Base-by-base conservation (phyloP, 768 basidiomycete species). In the Russula vinacea region DNA sequence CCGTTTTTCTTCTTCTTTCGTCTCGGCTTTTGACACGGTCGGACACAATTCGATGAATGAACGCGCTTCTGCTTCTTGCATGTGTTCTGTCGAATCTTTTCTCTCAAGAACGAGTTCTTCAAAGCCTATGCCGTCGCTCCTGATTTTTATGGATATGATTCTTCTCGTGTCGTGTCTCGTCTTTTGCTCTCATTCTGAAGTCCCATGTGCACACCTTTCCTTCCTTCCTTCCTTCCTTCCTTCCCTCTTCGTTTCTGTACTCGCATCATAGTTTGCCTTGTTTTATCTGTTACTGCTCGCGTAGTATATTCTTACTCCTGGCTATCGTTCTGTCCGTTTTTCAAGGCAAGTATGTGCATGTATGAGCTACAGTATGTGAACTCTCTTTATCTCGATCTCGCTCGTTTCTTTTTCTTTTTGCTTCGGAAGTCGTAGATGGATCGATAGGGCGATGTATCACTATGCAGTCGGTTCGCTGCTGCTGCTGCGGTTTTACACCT, bases 281-380 rank as follows among this genome's bases (percentile, higher is more conserved):
- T 29, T 9, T 24, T 53, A 14, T 35, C 1, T 35, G 33, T 11
- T 11, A 11, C 33, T 3, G 33, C 33, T 33, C 4, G 35, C 37
- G 52, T 53, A 53, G 53, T 54, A 39, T 55, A 39, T 55, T 22
- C 8, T 22, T 50, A 24, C 11, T 24, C 14, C 13, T 39, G 29
- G 19, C 14, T 55, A 55, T 39, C 35, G 22, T 55, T 22, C 10
- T 6, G 19, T 53, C 19, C 17, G 29, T 19, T 16, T 47, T 47
- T 50, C 2, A 51, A 52, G 32, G 51, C 51, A 22, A 35, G 14
- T 35, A 26, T 10, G 44, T 26, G 26, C 49, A 50, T 32, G 29
- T 51, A 29, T 32, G 45, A 47, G 45, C 10, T 47, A 47, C 55
- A 40, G 22, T 39, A 54, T 55, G 53, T 55, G 22, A n/a, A 56